Evolutionary conservation across 164 flowering plant genomes (phyloP).

Genomic region (Macadamia integrifolia): DNA sequence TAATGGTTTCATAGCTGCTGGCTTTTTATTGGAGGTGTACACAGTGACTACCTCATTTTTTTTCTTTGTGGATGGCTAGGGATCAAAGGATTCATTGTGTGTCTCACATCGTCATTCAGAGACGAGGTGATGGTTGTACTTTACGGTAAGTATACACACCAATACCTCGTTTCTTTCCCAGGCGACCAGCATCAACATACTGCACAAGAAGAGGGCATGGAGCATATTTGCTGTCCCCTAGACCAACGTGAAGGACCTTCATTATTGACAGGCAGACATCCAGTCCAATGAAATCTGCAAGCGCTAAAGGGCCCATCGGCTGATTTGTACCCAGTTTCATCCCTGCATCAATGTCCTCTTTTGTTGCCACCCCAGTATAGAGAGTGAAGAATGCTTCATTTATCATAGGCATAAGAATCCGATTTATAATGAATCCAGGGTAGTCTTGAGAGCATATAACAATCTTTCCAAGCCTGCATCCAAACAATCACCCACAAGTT

Average conservation of each 20-base stretch:
- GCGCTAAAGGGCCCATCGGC: conserved; percentile 95
- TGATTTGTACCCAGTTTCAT: conserved; percentile 98
- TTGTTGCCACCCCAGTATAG: conserved; percentile 87
- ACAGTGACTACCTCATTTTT: no score
- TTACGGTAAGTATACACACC: conserved; percentile 76
- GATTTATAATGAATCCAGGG: conserved; percentile 85
- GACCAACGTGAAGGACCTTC: conserved; percentile 84
- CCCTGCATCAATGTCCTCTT: conserved; percentile 87
- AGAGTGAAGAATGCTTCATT: conserved; percentile 87
- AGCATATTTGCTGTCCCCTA: conserved; percentile 71
- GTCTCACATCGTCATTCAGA: conserved; percentile 21
- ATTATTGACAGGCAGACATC: conserved; percentile 83
- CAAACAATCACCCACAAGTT: conserved; percentile 32
- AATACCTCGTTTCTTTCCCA: conserved; percentile 73
- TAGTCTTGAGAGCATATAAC: conserved; percentile 68
- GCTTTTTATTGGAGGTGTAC: no score
- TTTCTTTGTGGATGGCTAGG: no score
- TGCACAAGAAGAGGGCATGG: conserved; percentile 97
- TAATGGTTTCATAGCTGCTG: no score
- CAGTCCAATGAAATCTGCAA: conserved; percentile 92
- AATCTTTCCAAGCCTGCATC: neutral
- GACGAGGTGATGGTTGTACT: conserved; percentile 27
- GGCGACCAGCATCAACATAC: conserved; percentile 91
- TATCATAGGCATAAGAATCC: conserved; percentile 95
- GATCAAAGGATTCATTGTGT: neutral